Base-by-base conservation (phyloP, 108 stramenopile species). In the Bacterosira constricta region DNA sequence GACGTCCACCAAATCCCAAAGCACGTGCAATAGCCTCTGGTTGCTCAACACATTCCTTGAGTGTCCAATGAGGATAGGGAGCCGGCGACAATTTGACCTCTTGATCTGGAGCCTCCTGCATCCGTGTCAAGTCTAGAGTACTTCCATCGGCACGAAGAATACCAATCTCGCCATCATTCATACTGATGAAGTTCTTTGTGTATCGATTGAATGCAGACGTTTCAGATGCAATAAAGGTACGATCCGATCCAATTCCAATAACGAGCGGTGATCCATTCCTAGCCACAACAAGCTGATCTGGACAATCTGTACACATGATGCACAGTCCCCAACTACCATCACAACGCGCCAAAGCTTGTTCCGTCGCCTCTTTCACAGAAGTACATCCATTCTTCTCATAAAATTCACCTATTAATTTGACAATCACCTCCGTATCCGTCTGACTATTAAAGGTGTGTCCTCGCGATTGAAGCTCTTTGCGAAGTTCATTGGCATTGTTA, bases 361-460 rank as follows among this genome's bases (percentile, higher is more conserved):
- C 86, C 5, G 94, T 96, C 15, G 98, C 98, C 15, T 89, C 93
- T 70, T 87, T 90, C 1, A 88, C 54, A n/a, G 82, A 63, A 31
- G 49, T 65, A 37, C 79, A 77, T 42, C 69, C 75, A 21, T 86
- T 63, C 12, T 34, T 41, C n/a, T 47, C 79, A 66, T 92, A 87
- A 50, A 75, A 70, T 52, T 94, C 72, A 15, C 97, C 96, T 50
- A 98, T 94, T 13, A 99, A 70, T 63, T 98, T 96, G 38, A 90
- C 98, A 70, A 99, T 98, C 45, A 99, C 97, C 85, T 99, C 99
- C 20, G 98, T 98, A 87, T 99, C 99, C 0, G 99, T 99, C 69
- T 98, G 96, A 50, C 86, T 86, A 23, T 69, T 77, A 73, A 99
- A 99, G 17, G 56, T 55, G 56, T 97, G 90, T 27, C 98, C 98